Evolutionary conservation across 2,329 filamentous ascomycete species (phyloP).

Genomic region (Ophiostoma perfectum): DNA sequence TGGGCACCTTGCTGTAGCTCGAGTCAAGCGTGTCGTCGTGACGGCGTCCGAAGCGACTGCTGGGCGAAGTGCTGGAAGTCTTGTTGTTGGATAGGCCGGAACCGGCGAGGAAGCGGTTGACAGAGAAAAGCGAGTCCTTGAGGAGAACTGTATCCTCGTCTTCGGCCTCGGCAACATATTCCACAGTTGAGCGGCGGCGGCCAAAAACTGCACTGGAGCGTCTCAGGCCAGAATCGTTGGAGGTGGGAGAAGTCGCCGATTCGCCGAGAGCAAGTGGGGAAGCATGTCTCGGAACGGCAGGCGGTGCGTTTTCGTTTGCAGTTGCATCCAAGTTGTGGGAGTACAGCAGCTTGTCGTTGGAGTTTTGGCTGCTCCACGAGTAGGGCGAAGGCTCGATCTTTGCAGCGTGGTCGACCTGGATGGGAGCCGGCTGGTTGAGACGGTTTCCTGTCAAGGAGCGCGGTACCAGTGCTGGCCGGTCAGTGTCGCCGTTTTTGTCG

Average conservation of each 20-base stretch:
- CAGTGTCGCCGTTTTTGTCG: background rate
- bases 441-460: slow-evolving; percentile 46
- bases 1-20: slow-evolving; percentile 31
- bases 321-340: slow-evolving; percentile 35
- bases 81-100: slow-evolving; percentile 14
- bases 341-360: slow-evolving; percentile 45
- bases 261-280: slow-evolving; percentile 31
- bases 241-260: slow-evolving; percentile 27
- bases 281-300: slow-evolving; percentile 40
- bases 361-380: slow-evolving; percentile 49
- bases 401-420: slow-evolving; percentile 43
- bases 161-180: slow-evolving; percentile 34
- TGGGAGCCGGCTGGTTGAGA: slow-evolving; percentile 42
- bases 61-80: slow-evolving; percentile 5
- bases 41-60: slow-evolving; percentile 36
- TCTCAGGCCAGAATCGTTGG: slow-evolving; percentile 33
- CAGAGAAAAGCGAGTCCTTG: slow-evolving; percentile 47
- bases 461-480: slow-evolving; percentile 33
- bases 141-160: slow-evolving; percentile 52
- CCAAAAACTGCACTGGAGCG: slow-evolving; percentile 32
- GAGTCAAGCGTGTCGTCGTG: slow-evolving; percentile 37
- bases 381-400: slow-evolving; percentile 45
- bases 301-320: slow-evolving; percentile 35
- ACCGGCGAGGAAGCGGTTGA: slow-evolving; percentile 41
- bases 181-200: slow-evolving; percentile 30